Percentiles rank a stretch among this genome's conserved stretches.
Conservation (phyloP, 371 early-diverging fungal species). For the Mortierella sp. region DNA sequence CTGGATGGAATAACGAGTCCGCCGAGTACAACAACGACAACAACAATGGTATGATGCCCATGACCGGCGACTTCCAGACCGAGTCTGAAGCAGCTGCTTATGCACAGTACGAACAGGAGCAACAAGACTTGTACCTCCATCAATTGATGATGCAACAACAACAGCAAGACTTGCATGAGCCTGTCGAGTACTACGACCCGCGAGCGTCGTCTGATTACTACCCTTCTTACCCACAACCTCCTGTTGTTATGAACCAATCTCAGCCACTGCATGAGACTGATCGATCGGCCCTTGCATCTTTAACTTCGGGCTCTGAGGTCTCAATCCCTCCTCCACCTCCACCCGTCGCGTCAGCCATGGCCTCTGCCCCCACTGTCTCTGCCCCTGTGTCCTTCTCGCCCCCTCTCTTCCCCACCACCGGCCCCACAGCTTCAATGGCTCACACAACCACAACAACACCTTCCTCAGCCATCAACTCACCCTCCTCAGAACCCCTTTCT, state of each 20-base stretch:
- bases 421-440: background rate
- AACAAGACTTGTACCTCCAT: constrained; percentile 24
- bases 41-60: background rate
- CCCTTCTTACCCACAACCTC: background rate
- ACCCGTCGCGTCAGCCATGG: constrained; percentile 9
- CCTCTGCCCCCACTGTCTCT: background rate
- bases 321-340: background rate
- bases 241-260: background rate
- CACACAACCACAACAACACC: background rate
- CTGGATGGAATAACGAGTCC: constrained; percentile 11
- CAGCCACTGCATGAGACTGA: background rate
- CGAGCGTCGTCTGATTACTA: constrained; percentile 13
- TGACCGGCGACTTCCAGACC: background rate
- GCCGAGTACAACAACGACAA: background rate
- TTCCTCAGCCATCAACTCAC: background rate
- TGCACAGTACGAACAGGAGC: constrained; percentile 19
- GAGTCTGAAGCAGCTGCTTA: constrained; percentile 13
- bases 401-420: background rate
- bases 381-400: background rate
- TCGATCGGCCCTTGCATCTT: background rate
- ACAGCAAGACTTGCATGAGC: constrained; percentile 15
- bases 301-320: background rate
- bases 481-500: background rate
- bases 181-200: constrained; percentile 35
- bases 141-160: constrained; percentile 16